Evolutionary conservation across 805 yeast genomes (phyloP).

Genomic region (Saccharomycopsis sp.): DNA sequence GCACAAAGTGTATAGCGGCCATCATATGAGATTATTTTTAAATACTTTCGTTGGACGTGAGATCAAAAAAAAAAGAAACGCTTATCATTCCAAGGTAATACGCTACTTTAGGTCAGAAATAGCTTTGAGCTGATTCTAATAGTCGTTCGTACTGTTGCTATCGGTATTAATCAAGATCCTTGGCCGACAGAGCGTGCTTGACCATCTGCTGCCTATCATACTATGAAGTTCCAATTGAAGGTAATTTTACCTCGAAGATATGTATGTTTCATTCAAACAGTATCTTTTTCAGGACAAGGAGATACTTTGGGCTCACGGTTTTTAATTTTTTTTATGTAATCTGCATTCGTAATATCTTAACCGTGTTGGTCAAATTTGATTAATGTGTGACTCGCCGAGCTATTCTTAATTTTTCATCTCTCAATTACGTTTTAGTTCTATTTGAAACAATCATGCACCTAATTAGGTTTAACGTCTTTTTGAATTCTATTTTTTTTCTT

Average conservation of each 20-base stretch:
- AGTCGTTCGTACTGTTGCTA: too few relatives aligned
- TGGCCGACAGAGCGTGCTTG: too few relatives aligned
- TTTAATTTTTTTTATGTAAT: background rate
- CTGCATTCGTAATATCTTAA: background rate
- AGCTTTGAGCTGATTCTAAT: too few relatives aligned
- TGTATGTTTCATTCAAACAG: background rate
- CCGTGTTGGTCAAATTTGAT: background rate
- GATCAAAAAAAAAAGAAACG: too few relatives aligned
- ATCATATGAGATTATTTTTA: too few relatives aligned
- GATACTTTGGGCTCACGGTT: background rate
- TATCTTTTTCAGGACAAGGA: background rate
- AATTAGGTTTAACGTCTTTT: background rate
- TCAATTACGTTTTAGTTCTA: background rate
- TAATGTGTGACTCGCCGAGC: background rate
- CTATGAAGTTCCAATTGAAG: background rate
- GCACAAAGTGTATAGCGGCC: too few relatives aligned
- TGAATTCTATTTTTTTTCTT: background rate
- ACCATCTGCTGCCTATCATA: too few relatives aligned
- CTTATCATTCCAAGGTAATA: too few relatives aligned
- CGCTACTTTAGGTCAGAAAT: too few relatives aligned
- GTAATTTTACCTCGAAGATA: background rate
- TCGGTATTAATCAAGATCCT: too few relatives aligned
- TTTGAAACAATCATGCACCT: background rate
- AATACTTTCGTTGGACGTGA: too few relatives aligned
- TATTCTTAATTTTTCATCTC: background rate